Evolutionary conservation across 768 basidiomycete genomes (phyloP).

Genomic region (Strobilomyces confusus): DNA sequence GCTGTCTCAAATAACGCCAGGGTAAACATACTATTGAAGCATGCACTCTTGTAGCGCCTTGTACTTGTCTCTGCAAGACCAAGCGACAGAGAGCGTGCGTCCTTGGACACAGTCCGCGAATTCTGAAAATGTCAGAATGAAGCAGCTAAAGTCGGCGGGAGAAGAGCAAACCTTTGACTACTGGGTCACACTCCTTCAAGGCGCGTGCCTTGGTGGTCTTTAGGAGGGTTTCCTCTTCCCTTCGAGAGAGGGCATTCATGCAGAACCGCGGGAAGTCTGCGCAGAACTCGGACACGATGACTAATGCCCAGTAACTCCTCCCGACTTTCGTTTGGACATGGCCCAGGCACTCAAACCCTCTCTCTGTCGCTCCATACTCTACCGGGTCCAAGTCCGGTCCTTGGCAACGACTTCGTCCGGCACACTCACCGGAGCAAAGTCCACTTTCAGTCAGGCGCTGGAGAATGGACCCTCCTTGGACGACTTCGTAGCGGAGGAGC

Average conservation of each 20-base stretch:
- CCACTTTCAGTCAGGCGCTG: constrained; percentile 49
- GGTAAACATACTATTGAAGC: constrained; percentile 61
- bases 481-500: constrained; percentile 69
- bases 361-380: constrained; percentile 7
- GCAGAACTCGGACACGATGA: neutral
- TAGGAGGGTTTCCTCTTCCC: constrained; percentile 82
- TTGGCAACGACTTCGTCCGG: constrained; percentile 44
- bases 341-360: constrained; percentile 7
- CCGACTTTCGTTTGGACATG: constrained; percentile 4
- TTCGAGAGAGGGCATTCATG: constrained; percentile 83
- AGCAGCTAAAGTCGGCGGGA: neutral
- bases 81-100: constrained; percentile 78
- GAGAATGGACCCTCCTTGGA: constrained; percentile 70
- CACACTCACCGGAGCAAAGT: constrained; percentile 28
- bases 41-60: constrained; percentile 75
- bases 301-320: neutral
- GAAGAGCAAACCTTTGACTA: constrained; percentile 57
- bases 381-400: constrained; percentile 32
- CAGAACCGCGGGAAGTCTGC: constrained; percentile 4
- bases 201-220: constrained; percentile 80
- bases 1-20: neutral
- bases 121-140: constrained; percentile 39
- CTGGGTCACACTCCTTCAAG: constrained; percentile 68
- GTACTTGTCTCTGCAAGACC: constrained; percentile 73
- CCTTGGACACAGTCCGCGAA: constrained; percentile 84